Conservation (phyloP, 306 rosid genomes). For the Hippophae gyantsensis region DNA sequence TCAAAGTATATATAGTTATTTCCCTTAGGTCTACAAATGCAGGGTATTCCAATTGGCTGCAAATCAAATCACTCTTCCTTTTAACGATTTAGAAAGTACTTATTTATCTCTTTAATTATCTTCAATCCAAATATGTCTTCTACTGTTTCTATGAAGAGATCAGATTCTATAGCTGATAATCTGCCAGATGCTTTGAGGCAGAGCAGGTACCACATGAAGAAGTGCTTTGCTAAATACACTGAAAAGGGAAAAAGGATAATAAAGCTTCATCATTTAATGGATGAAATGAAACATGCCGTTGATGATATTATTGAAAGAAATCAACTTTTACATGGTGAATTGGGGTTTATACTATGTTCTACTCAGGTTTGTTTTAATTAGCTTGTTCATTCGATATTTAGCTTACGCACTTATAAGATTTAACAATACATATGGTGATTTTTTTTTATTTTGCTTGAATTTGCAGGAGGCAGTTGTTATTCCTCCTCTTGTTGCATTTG, state of each 20-base stretch:
- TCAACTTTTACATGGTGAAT: conserved; percentile 52
- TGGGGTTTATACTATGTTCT: conserved; percentile 54
- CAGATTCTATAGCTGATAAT: conserved; percentile 44
- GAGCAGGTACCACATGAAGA: conserved; percentile 68
- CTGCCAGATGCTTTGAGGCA: conserved; percentile 77
- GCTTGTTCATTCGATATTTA: background rate
- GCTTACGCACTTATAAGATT: background rate
- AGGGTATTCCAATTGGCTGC: no score
- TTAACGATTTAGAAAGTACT: background rate
- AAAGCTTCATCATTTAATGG: conserved; percentile 62
- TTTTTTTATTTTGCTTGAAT: conserved; percentile 4
- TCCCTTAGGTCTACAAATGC: no score
- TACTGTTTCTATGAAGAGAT: conserved; percentile 27
- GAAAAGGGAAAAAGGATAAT: conserved; percentile 66
- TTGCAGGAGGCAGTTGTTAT: conserved; percentile 73
- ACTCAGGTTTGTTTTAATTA: conserved; percentile 51
- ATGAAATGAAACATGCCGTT: conserved; percentile 51
- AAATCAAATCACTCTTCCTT: conserved; percentile 1
- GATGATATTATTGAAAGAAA: conserved; percentile 50
- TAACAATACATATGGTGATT: background rate
- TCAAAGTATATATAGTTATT: no score
- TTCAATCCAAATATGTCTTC: conserved; percentile 31
- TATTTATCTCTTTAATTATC: background rate
- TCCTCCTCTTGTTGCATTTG: conserved; percentile 78
- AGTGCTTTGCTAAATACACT: conserved; percentile 64